Base-by-base conservation (phyloP, 2,329 filamentous ascomycete genomes). In the Byssoonygena ceratinophila region DNA sequence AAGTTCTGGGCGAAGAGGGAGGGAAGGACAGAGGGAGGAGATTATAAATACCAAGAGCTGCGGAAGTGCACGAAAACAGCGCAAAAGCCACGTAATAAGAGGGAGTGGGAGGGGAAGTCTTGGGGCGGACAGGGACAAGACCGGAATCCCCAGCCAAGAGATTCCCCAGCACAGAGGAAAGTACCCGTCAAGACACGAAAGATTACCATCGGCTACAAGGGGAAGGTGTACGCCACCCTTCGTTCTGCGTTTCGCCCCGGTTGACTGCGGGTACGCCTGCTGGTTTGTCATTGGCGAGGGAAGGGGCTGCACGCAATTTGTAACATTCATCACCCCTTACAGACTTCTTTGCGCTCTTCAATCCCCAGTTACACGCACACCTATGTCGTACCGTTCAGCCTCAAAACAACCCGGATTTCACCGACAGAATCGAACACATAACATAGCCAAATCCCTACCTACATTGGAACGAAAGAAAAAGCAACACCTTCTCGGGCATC, bases 71-170 rank as follows among this genome's bases (percentile, higher is more conserved):
- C 40, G 40, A 44, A 27, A 44, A 29, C 22, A 29, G 37, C 22
- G 12, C 7, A 2, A 6, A 23, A 23, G 23, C 27, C 23, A 44
- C 40, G 39, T 41, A 41, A 41, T 41, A 16, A 37, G 32, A 37
- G 23, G 29, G 18, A 36, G 20, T 2, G 4, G 37, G 52, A 27
- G 31, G 39, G 31, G 31, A 36, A 51, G 36, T 37, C 45, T 55
- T 40, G 46, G 55, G 55, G 55, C 50, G 53, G 54, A 57, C 53
- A 55, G 54, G 53, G 55, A 51, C 53, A 54, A 52, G 52, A 52
- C 47, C 39, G 52, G 52, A 51, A 40, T 22, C 11, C 23, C 46
- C 27, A 37, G 55, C 55, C 55, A 57, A 54, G 52, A 52, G 18
- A 48, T 47, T 29, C 11, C 18, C 16, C 4, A 27, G n/a, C 16